A percentile compares a stretch with the other conserved stretches of the same genome.
Evolutionary conservation across 164 flowering plant species (phyloP).

Genomic region (Sedum album): DNA sequence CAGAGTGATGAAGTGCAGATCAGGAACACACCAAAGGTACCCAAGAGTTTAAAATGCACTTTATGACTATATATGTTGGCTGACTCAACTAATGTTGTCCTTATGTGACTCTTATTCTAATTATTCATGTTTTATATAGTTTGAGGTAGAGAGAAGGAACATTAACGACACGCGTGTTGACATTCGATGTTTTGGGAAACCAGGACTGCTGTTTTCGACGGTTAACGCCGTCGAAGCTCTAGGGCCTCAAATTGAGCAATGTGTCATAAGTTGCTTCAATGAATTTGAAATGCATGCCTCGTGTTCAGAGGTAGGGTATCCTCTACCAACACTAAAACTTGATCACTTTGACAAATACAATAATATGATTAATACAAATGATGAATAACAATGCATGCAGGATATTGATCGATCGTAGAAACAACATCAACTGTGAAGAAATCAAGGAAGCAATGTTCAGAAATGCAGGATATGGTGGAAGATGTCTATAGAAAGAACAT

Average conservation of each 20-base stretch:
- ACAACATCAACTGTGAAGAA: constrained; percentile 41
- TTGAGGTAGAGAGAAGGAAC: constrained; percentile 65
- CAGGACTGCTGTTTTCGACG: constrained; percentile 67
- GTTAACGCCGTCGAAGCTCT: constrained; percentile 58
- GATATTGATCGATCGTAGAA: constrained; percentile 41
- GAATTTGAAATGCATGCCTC: constrained; percentile 85
- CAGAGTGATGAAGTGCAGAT: constrained; percentile 48
- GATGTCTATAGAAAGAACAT: constrained; percentile 32
- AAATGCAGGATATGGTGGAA: constrained; percentile 90
- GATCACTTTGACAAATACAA: constrained; percentile 14
- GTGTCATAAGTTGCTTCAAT: constrained; percentile 87
- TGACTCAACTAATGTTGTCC: not conserved
- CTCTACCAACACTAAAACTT: not conserved
- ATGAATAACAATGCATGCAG: constrained; percentile 15
- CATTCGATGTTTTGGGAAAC: constrained; percentile 64
- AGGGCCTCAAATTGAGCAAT: constrained; percentile 86
- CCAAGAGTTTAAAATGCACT: not conserved
- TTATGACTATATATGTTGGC: not conserved
- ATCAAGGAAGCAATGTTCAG: constrained; percentile 71
- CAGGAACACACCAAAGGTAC: constrained; percentile 77
- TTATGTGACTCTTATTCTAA: not conserved
- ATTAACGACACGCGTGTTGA: constrained; percentile 48
- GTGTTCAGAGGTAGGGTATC: constrained; percentile 61
- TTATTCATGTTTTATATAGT: constrained; percentile 38
- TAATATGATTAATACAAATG: not conserved